Conservation (phyloP, 2,329 filamentous ascomycete species). For the Xylariaceae sp. region DNA sequence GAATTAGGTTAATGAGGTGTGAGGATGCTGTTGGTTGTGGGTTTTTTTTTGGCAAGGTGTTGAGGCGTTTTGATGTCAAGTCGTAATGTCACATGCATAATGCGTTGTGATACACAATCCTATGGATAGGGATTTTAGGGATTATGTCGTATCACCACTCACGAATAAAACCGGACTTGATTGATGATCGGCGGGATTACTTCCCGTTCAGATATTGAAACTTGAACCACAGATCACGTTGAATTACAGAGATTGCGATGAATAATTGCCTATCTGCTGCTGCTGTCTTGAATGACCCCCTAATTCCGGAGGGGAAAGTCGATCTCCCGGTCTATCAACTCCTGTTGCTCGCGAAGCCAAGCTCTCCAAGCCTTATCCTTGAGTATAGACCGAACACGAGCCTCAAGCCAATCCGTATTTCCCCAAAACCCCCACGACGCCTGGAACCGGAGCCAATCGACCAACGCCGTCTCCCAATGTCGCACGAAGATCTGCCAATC, state of each 20-base stretch:
- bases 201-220: not conserved
- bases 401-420: constrained; percentile 53
- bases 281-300: not conserved
- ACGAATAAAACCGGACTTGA: not conserved
- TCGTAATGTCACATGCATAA: too few species aligned
- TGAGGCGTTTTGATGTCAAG: constrained; percentile 2
- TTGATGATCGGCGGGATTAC: not conserved
- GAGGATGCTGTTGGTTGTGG: not conserved
- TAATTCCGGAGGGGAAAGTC: not conserved
- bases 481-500: constrained; percentile 48
- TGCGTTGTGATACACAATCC: too few species aligned
- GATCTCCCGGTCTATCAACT: not conserved
- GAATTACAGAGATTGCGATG: too few species aligned
- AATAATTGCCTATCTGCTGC: not conserved
- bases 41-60: not conserved
- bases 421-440: constrained; percentile 59
- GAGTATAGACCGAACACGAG: constrained; percentile 47
- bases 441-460: constrained; percentile 62
- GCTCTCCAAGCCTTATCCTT: constrained; percentile 40
- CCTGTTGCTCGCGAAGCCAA: constrained; percentile 36
- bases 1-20: constrained; percentile 8
- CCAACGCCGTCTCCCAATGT: constrained; percentile 62
- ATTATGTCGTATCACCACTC: too few species aligned
- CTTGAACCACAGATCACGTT: not conserved
- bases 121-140: too few species aligned